Evolutionary conservation across 257 asterid species (phyloP), one percentile per base, ranked within the genome.

Genomic region (Solanum arcanum): DNA sequence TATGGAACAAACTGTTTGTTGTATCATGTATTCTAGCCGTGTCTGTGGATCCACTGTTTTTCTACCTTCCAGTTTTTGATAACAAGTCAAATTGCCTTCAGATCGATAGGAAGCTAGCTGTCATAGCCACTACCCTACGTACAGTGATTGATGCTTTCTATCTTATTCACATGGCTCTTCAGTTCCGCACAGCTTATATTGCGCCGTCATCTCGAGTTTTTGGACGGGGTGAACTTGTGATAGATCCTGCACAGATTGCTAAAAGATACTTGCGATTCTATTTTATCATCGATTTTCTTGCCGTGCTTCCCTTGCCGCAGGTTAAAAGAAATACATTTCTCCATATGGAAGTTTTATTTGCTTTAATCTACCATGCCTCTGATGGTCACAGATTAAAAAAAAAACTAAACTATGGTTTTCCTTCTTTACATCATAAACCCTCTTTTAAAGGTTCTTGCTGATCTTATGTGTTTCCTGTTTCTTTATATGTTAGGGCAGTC

Each of bases 151-250:
- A 97, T 92, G 95, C 92, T 68, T 96, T 97, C 94, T 96, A 97
- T 92, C 98, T 97, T 86, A 88, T 95, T 88, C 98, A 94, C 90
- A 95, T 97, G 99, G 98, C 89, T 88, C 97, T 97, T 89, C 98
- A 96, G 90, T 97, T 97, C 88, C 96, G 99, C 84, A 97, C 99
- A 56, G 99, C 99, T 86, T 97, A 92, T 89, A 94, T 97, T 81
- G 99, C 99, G 46, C 99, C 99, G n/a, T 96, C 99, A 66, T 97
- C 99, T 85, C 94, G 99, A 88, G 99, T 97, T 84, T 97, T 97
- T 93, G 99, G 99, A 80, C 91, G 99, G 85, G 99, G 99, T 82
- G 99, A 97, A 94, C 99, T 97, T 88, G 99, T 97, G 20, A 96
- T 97, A 86, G 98, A 96, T 93, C 96, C 97, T 85, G 96, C 91